Evolutionary conservation across 2,329 filamentous ascomycete genomes (phyloP).

Genomic region (Pseudogymnoascus sp.): DNA sequence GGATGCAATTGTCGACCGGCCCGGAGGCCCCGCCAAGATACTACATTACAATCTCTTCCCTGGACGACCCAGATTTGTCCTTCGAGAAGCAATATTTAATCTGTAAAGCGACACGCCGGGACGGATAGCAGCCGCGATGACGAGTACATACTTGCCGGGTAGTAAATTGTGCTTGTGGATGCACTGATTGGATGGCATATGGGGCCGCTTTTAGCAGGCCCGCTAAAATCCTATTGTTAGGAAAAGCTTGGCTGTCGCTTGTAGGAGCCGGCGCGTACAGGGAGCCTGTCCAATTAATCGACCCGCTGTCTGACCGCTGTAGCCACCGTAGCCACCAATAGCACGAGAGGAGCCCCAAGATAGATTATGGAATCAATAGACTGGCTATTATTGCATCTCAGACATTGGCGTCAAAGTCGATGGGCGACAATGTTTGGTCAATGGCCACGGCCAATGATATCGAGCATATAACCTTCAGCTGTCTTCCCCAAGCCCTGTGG

Average conservation of each 20-base stretch:
- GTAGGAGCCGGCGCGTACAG: slow-evolving; percentile 5
- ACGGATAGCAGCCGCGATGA: neutral
- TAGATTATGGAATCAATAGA: slow-evolving; percentile 1
- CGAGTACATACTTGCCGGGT: neutral
- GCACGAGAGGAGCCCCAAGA: neutral
- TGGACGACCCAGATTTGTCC: neutral
- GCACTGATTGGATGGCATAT: slow-evolving; percentile 1
- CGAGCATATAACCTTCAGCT: neutral
- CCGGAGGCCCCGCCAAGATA: neutral
- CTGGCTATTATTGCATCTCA: slow-evolving; percentile 4
- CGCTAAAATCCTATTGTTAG: slow-evolving; percentile 3
- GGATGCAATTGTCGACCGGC: neutral
- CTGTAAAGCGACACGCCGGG: slow-evolving; percentile 4
- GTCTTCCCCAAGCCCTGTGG: neutral
- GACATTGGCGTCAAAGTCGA: neutral
- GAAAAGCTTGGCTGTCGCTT: neutral
- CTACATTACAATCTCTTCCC: neutral
- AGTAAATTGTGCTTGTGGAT: no score
- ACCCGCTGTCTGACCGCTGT: neutral
- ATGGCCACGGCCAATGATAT: neutral
- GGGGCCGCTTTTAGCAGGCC: neutral
- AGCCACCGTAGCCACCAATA: neutral
- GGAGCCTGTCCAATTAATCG: neutral
- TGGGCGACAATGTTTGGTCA: slow-evolving; percentile 1
- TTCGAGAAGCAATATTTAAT: slow-evolving; percentile 5